A percentile compares a stretch with the other conserved stretches of the same genome.
phyloP scores from a whole-genome alignment of 495 filamentous ascomycete genomes.

The Acidiella bohemica region DNA sequence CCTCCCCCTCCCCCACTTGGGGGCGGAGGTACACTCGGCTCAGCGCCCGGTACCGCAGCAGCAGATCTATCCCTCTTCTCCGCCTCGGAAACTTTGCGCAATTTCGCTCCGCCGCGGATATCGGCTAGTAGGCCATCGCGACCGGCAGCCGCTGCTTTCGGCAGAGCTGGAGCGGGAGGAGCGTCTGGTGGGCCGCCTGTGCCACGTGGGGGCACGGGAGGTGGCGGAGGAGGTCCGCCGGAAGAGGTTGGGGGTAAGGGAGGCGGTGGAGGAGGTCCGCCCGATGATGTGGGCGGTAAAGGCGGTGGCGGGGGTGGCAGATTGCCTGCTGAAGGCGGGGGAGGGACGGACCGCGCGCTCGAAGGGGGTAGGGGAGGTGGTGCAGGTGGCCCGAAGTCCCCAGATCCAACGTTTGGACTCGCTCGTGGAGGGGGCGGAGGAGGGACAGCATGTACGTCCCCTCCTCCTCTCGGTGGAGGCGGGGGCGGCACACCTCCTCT shows the following conservation, averaged over 20 bases:
- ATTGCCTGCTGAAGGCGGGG: neutral
- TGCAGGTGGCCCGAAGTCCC: conserved; percentile 24
- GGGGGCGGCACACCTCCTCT: conserved; percentile 36
- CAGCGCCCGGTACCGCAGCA: conserved; percentile 45
- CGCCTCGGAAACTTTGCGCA: conserved; percentile 68
- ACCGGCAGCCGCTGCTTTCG: conserved; percentile 38
- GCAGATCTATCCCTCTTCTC: conserved; percentile 72
- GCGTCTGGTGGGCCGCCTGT: conserved; percentile 32
- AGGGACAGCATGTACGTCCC: conserved; percentile 15
- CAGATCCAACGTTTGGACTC: conserved; percentile 19
- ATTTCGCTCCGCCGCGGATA: conserved; percentile 55
- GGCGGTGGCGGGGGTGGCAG: conserved; percentile 15
- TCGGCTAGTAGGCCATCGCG: conserved; percentile 62
- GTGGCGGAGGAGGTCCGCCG: conserved; percentile 33
- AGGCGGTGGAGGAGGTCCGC: conserved; percentile 21
- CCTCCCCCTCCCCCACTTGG: conserved; percentile 26
- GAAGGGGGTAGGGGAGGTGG: conserved; percentile 17
- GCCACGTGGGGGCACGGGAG: conserved; percentile 28
- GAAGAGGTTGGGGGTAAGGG: conserved; percentile 19
- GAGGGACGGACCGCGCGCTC: conserved; percentile 2
- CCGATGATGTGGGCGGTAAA: conserved; percentile 13
- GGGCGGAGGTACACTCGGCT: conserved; percentile 19
- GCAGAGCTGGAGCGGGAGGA: neutral
- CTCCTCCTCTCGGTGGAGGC: conserved; percentile 27
- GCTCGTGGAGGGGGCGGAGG: conserved; percentile 26